A percentile compares a stretch with the other conserved stretches of the same genome.
phyloP scores from a whole-genome alignment of 2,329 filamentous ascomycete species.

The Lasiodiplodia sp. region DNA sequence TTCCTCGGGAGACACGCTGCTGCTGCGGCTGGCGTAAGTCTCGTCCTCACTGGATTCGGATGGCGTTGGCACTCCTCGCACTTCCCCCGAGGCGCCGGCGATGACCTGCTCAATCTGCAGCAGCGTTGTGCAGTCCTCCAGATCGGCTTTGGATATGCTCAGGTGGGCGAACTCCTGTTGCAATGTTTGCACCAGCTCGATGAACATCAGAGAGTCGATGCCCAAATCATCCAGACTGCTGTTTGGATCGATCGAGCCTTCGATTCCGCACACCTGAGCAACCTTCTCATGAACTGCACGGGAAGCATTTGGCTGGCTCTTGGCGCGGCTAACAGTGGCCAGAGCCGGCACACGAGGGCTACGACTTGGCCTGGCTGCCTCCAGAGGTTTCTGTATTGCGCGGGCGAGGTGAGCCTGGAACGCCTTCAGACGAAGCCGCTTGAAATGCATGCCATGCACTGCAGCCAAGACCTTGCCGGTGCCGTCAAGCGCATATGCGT shows the following conservation, averaged over 20 bases:
- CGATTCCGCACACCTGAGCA: slow-evolving; percentile 8
- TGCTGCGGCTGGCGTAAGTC: not conserved
- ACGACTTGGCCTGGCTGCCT: too few relatives aligned
- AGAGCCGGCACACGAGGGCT: not conserved
- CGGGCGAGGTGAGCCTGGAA: slow-evolving; percentile 31
- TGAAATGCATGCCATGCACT: slow-evolving; percentile 41
- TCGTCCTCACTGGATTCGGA: not conserved
- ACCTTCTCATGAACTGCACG: not conserved
- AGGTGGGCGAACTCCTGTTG: slow-evolving; percentile 34
- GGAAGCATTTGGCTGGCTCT: not conserved
- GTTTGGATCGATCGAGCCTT: not conserved
- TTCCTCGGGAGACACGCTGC: too few relatives aligned
- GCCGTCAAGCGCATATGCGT: slow-evolving; percentile 38
- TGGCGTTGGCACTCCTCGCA: slow-evolving; percentile 1
- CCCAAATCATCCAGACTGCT: slow-evolving; percentile 32
- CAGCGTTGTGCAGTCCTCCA: not conserved
- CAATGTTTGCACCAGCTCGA: slow-evolving; percentile 37
- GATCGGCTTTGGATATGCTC: not conserved
- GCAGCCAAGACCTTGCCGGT: slow-evolving; percentile 35
- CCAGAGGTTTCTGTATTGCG: not conserved
- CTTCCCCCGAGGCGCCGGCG: too few relatives aligned
- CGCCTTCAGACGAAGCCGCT: slow-evolving; percentile 39
- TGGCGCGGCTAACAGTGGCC: not conserved
- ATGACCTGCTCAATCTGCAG: not conserved
- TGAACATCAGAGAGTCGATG: slow-evolving; percentile 39